Percentiles rank a stretch among this genome's conserved stretches.
Evolutionary conservation across 1,139 yeast species (phyloP).

Genomic region (Protomyces lactucae-debilis): DNA sequence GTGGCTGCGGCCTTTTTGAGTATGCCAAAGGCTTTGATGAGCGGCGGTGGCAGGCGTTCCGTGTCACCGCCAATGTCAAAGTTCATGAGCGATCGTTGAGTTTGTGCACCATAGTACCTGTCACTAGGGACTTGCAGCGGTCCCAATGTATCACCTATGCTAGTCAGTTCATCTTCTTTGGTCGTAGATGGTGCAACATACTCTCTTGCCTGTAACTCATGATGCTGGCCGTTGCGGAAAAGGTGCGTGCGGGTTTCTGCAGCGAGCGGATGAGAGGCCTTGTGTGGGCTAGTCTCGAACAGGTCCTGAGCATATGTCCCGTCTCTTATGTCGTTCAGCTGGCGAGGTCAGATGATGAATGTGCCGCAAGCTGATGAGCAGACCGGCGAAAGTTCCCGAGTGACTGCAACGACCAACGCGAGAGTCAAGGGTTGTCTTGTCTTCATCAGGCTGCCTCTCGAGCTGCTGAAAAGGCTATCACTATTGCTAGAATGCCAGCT

Average conservation of each 20-base stretch:
- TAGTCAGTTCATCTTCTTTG: background rate
- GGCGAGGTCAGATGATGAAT: background rate
- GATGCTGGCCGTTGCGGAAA: background rate
- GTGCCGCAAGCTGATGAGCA: background rate
- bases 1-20: slow-evolving; percentile 93
- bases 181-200: background rate
- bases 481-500: background rate
- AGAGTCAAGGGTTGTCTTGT: no score
- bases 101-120: slow-evolving; percentile 97
- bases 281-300: background rate
- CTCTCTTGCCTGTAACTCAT: background rate
- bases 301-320: background rate
- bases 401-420: background rate
- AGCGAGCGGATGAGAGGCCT: no score
- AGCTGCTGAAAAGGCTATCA: no score
- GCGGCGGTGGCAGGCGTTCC: slow-evolving; percentile 87
- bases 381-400: background rate
- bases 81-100: slow-evolving; percentile 85
- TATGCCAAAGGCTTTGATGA: slow-evolving; percentile 85
- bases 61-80: slow-evolving; percentile 92
- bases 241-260: background rate
- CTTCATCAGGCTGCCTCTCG: no score
- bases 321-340: background rate
- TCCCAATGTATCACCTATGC: slow-evolving; percentile 26
- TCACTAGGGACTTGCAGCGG: slow-evolving; percentile 72